Base-by-base conservation (phyloP, 179 eudicot species). In the Beta corolliflora region DNA sequence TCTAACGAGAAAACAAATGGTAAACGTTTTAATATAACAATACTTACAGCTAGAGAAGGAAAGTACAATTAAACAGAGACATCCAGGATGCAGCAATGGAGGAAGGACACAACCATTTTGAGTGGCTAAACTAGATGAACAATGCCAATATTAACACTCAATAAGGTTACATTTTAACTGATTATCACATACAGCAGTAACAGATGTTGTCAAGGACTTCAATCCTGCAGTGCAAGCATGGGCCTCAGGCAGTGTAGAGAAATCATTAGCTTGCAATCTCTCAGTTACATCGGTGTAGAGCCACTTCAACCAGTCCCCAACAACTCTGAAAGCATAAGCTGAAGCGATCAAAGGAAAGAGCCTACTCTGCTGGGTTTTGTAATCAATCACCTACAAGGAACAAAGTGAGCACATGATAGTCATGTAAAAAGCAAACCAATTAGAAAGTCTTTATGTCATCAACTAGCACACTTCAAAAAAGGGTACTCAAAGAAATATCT, bases 181-280 rank as follows among this genome's bases (percentile, higher is more conserved):
- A 46, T 77, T 31, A 69, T 69, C 63, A 90, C 97, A 81, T 89
- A 96, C 99, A 81, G 99, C 94, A 79, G 99, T 96, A 78, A 84
- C 88, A 82, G 98, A 77, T 61, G 99, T 94, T 36, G 99, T 94
- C 91, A 96, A 86, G 75, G 97, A 94, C 90, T 96, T 96, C 88
- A 96, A 86, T 79, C 99, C 99, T 16, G 99, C 99, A 71, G 99
- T 96, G 86, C 98, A 94, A 44, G 99, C 99, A 86, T 96, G 99
- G 79, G 92, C 98, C 87, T 96, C 99, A 66, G 99, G 98, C 91
- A 96, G 85, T 64, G 99, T 94, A 36, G 98, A 93, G 79, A 93
- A 96, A 82, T 96, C 99, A 55, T 88, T 94, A 44, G 91, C 95
- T 86, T 88, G 91, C 82, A 96, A 85, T 88, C 95, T 93, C 81